Base-by-base conservation (phyloP, 2,329 filamentous ascomycete genomes). In the Ambrosiella beaveri region DNA sequence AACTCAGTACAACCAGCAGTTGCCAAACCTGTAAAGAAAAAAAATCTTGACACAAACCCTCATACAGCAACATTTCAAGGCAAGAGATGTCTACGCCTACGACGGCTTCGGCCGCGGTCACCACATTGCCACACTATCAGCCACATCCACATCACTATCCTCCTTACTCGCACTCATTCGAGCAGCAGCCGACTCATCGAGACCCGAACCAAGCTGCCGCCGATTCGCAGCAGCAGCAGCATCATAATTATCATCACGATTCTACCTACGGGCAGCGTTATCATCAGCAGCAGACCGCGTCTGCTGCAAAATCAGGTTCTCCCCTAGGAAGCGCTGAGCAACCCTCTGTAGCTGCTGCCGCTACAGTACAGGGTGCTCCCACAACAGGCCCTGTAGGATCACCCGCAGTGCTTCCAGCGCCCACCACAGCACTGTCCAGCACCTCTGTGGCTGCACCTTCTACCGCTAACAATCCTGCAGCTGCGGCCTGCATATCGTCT, bases 21-120 rank as follows among this genome's bases (percentile, higher is more conserved):
- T 27, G 27, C 27, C 27, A 27, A 47, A 15, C 2, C 44, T 47
- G 11, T 12, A 6, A 47, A 41, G 39, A 41, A 41, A 41, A 40
- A 47, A 47, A 47, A 47, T 15, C n/a, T 47, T 47, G n/a, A 47
- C n/a, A 47, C 44, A 17, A 47, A 47, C 44, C 11, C 44, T 47
- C 44, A 17, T n/a, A 15, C 44, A n/a, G 7, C n/a, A 47, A 47
- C 9, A 13, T n/a, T 17, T 15, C 44, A 47, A 47, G 8, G 13
- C n/a, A 47, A 47, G 44, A 47, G 69, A 90, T 91, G 86, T 90
- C 86, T 75, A 89, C 86, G 65, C 86, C 86, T 64, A 88, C 85
- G 62, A 85, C 83, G 66, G 84, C 83, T 65, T 85, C 84, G 69
- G 84, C 83, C 66, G 85, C 84, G 69, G 82, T 82, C 66, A 85